Evolutionary conservation across 1,139 yeast genomes (phyloP).

Genomic region (Yamadazyma epiphylla): DNA sequence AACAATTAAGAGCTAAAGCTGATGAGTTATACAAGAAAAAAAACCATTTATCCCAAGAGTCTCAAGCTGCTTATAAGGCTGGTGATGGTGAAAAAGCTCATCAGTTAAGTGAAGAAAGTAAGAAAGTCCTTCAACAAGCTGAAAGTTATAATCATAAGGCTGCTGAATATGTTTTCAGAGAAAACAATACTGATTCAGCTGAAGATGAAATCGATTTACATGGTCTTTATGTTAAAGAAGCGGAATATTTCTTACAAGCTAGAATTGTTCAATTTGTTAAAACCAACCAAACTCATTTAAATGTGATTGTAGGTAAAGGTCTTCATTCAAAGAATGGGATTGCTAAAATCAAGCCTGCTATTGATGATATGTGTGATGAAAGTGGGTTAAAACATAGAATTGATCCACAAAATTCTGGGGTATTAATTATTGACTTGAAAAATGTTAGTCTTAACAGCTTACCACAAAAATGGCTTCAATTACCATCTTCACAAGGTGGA

Average conservation of each 20-base stretch:
- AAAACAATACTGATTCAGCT: constrained; percentile 81
- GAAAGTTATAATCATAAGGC: constrained; percentile 74
- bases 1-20: constrained; percentile 63
- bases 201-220: constrained; percentile 89
- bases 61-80: constrained; percentile 69
- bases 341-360: constrained; percentile 88
- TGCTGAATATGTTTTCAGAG: constrained; percentile 85
- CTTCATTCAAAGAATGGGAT: constrained; percentile 76
- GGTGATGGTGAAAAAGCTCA: constrained; percentile 78
- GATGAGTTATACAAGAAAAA: constrained; percentile 59
- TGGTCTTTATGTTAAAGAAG: constrained; percentile 88
- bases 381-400: constrained; percentile 56
- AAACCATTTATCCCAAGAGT: constrained; percentile 54
- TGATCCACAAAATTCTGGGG: constrained; percentile 76
- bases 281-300: constrained; percentile 53
- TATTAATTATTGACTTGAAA: constrained; percentile 63
- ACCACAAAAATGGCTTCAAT: constrained; percentile 47
- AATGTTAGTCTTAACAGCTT: constrained; percentile 37
- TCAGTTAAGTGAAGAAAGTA: constrained; percentile 66
- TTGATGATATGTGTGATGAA: constrained; percentile 70
- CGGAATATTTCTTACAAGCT: constrained; percentile 68
- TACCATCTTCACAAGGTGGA: constrained; percentile 9
- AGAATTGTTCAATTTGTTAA: constrained; percentile 65
- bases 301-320: constrained; percentile 94
- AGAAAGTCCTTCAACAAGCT: constrained; percentile 55